Evolutionary conservation across 1,284 basidiomycete genomes (phyloP), one percentile per base, ranked within the genome.

Genomic region (Kalmanozyma brasiliensis): DNA sequence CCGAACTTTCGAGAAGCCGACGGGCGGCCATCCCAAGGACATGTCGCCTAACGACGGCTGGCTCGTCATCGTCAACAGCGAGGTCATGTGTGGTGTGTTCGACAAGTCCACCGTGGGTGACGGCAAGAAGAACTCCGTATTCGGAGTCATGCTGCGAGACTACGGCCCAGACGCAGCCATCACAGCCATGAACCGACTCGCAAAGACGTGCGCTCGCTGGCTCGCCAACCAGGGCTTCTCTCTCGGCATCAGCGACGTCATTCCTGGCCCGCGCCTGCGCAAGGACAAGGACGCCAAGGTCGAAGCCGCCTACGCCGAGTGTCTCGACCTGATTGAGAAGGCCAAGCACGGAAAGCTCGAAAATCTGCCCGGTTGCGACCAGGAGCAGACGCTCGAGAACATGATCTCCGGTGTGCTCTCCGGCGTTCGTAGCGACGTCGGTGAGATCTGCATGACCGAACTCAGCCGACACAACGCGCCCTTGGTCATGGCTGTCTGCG

Each of bases 61-160:
- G 89, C 87, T 99, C 29, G 96, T 98, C 57, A 90, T 99, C 52
- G 89, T 94, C 66, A 99, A 98, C 83, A 94, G 92, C 81, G 94
- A 98, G 84, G 94, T 99, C 79, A 98, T 98, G 93, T 98, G 95
- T 79, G 96, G 96, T 46, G 92, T 95, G 9, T 96, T 98, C 88
- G 96, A 99, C 85, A 99, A 99, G 85, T 92, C 92, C 19, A 98
- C 94, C 0, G 92, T 98, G 6, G 96, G 96, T 57, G 92, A 93
- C 78, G 96, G 96, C 52, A 98, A 98, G 87, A 98, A 98, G 86
- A 98, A 97, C 82, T 97, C 93, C 2, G 93, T 99, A 33, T 99
- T 98, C 78, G 95, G 95, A 67, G 93, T 98, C 47, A 97, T 99
- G 76, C 88, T 98, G 84, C 88, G 96, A 61, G 96, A 99, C 83